Evolutionary conservation across 305 asterid species (phyloP).

Genomic region (Rubia occidens): DNA sequence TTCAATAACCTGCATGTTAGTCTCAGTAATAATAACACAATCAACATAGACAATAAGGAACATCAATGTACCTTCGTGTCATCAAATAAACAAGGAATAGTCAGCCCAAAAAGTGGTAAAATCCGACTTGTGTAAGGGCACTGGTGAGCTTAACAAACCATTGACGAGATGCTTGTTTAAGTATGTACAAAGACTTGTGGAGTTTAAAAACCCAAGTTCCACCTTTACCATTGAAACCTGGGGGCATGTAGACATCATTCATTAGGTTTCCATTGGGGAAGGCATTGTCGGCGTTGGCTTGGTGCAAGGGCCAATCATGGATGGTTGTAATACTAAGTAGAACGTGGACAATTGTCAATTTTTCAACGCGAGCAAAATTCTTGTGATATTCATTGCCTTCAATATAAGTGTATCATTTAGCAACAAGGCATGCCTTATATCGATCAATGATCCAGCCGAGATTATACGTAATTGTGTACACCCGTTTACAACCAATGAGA

Average conservation of each 20-base stretch:
- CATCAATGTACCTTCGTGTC: neutral
- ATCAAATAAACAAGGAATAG: neutral
- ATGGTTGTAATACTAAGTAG: neutral
- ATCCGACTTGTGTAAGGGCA: neutral
- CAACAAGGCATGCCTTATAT: neutral
- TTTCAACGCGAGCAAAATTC: neutral
- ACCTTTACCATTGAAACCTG: neutral
- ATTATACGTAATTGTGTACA: neutral
- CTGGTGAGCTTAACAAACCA: neutral
- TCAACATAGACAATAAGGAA: neutral
- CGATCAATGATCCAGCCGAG: neutral
- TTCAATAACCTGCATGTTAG: neutral
- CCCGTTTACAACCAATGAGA: neutral
- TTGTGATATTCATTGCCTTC: neutral
- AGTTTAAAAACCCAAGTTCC: neutral
- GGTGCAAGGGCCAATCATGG: neutral
- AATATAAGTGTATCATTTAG: neutral
- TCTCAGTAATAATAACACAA: neutral
- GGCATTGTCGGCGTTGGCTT: neutral
- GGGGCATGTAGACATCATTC: neutral
- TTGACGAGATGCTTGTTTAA: neutral
- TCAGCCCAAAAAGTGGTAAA: neutral
- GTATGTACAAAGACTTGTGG: neutral
- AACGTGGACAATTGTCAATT: neutral
- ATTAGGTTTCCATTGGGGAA: neutral